These are phyloP conservation scores for Gynostemma pentaphyllum DNA, from an alignment of 306 rosid genomes.

Conservation along the genomic window DNA sequence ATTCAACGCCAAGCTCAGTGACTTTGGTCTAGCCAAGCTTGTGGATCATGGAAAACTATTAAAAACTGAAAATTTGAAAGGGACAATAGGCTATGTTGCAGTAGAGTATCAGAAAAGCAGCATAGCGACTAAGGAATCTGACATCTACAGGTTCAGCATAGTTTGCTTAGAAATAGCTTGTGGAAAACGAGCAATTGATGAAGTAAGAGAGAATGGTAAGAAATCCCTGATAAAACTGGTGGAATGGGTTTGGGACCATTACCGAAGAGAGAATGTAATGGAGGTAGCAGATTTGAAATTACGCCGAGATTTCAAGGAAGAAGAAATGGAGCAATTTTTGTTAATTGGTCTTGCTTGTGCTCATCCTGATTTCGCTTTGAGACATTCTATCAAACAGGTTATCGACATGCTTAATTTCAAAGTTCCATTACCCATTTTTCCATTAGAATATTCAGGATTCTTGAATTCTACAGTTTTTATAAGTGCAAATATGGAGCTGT, in stretches of 20 bases:
- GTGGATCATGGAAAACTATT: conserved; percentile 24
- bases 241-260: neutral
- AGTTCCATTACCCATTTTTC: neutral
- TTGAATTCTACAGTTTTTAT: neutral
- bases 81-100: conserved; percentile 45
- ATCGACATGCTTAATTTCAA: conserved; percentile 5
- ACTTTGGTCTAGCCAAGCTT: conserved; percentile 46
- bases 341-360: conserved; percentile 6
- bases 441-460: neutral
- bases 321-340: neutral
- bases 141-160: conserved; percentile 48
- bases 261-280: neutral
- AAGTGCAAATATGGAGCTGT: conserved; percentile 1
- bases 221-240: neutral
- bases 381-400: conserved; percentile 4
- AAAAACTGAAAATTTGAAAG: conserved; percentile 22
- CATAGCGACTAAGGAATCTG: conserved; percentile 37
- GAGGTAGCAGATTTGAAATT: neutral
- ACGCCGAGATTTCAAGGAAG: neutral
- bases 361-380: neutral
- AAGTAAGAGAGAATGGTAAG: neutral
- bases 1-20: conserved; percentile 43
- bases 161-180: conserved; percentile 55
- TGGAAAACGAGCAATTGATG: conserved; percentile 21
- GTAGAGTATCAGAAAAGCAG: conserved; percentile 31